Base-by-base conservation (phyloP, 345 rosid species). In the Populus davidiana region DNA sequence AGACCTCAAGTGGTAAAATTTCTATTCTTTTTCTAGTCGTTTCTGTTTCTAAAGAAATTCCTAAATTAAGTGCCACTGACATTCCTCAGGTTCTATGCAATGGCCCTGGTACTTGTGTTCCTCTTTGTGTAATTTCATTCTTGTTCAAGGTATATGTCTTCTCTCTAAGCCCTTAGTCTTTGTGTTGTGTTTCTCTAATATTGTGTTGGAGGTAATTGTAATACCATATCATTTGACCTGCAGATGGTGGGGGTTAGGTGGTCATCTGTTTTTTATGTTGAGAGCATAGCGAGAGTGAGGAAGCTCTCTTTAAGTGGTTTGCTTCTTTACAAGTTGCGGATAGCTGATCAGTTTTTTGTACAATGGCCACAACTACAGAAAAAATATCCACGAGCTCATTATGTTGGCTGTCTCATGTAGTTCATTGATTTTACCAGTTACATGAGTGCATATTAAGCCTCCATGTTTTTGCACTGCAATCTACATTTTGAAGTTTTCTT, bases 41-140 rank as follows among this genome's bases (percentile, higher is more conserved):
- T 69, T 39, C n/a, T 75, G 68, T 38, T 75, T 10, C 65, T 67
- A 17, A n/a, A 49, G 41, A 63, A 27, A 18, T 74, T 31, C 63
- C 76, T 63, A 29, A 73, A 43, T 23, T 17, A 39, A 52, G 17
- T 38, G 5, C 8, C 39, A 29, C 49, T 18, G 25, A 50, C 23
- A 6, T n/a, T 68, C 29, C 70, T 50, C 79, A 92, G 98, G 84
- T 96, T 78, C 92, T 92, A 76, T 96, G 99, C 86, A 93, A 96
- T 83, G 98, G 98, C 79, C 98, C 99, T 21, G 97, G 98, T 78
- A 93, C 99, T 7, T 96, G 99, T 81, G 81, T 93, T 81, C 98
- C 99, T 81, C 86, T 96, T 8, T 92, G 97, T 43, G 68, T 75
- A 54, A 93, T 93, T 54, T 94, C 98, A 31, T 91, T 91, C 82